These are phyloP conservation scores for Tremellales sp. DNA, from an alignment of 1,284 basidiomycete genomes.

Conservation along the genomic window DNA sequence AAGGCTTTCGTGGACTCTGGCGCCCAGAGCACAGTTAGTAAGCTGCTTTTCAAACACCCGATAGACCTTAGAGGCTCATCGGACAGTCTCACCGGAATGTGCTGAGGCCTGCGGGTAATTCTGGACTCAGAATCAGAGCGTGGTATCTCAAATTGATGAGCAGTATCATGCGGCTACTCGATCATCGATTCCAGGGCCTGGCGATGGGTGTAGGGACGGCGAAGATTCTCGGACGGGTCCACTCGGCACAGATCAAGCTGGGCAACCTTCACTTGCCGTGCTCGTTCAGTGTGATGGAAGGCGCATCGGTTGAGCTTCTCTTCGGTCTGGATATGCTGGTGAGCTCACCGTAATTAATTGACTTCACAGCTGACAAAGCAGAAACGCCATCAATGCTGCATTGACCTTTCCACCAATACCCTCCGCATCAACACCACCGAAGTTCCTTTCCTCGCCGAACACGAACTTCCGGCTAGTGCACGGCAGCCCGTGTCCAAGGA, in stretches of 20 bases:
- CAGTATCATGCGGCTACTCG: slow-evolving; percentile 88
- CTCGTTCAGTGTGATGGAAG: slow-evolving; percentile 94
- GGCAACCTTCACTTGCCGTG: slow-evolving; percentile 80
- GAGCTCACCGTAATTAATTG: slow-evolving; percentile 4
- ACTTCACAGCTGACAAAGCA: slow-evolving; percentile 7
- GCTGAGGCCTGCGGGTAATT: slow-evolving; percentile 87
- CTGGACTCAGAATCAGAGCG: background rate
- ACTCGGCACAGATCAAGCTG: slow-evolving; percentile 87
- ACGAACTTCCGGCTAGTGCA: slow-evolving; percentile 84
- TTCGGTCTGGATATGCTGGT: slow-evolving; percentile 94
- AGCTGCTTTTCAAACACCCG: slow-evolving; percentile 41
- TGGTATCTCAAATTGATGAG: background rate
- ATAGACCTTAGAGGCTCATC: background rate
- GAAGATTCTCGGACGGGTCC: slow-evolving; percentile 87
- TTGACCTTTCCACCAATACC: slow-evolving; percentile 83
- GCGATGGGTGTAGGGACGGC: slow-evolving; percentile 96
- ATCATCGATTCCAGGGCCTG: slow-evolving; percentile 81
- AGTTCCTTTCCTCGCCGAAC: slow-evolving; percentile 84
- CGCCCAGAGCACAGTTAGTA: slow-evolving; percentile 93
- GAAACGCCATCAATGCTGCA: slow-evolving; percentile 91
- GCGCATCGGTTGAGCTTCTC: slow-evolving; percentile 83
- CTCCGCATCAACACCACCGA: slow-evolving; percentile 83
- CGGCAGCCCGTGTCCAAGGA: too few species aligned
- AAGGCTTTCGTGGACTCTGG: slow-evolving; percentile 98
- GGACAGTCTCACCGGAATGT: slow-evolving; percentile 83